These are phyloP conservation scores for Scolecobasidium constrictum DNA, from an alignment of 2,329 filamentous ascomycete genomes.

Conservation along the genomic window DNA sequence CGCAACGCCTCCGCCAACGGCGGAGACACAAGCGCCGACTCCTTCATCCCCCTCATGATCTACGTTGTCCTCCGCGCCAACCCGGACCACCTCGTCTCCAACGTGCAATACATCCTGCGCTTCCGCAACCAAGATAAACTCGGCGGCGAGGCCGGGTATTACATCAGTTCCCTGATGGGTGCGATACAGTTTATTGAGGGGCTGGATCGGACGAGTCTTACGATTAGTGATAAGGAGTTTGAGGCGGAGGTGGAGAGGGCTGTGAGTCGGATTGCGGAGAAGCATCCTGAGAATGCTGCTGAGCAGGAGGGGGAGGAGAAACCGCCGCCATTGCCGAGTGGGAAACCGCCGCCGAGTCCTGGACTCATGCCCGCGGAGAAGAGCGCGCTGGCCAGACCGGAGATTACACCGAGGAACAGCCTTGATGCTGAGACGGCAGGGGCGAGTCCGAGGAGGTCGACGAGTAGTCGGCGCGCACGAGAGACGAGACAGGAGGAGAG, in stretches of 20 bases:
- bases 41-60: constrained; percentile 89
- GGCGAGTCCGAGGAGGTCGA: constrained; percentile 46
- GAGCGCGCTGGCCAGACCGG: constrained; percentile 39
- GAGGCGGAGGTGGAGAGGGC: constrained; percentile 93
- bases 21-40: constrained; percentile 95
- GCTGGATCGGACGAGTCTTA: constrained; percentile 85
- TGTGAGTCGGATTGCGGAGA: constrained; percentile 90
- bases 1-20: constrained; percentile 83
- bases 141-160: constrained; percentile 95
- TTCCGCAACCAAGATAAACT: constrained; percentile 98
- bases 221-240: constrained; percentile 90
- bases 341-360: constrained; percentile 25
- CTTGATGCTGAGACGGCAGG: constrained; percentile 49
- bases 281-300: constrained; percentile 53
- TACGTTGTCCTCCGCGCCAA: constrained; percentile 93
- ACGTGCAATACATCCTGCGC: constrained; percentile 93
- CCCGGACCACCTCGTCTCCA: constrained; percentile 89
- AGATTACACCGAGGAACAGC: constrained; percentile 49
- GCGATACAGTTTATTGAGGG: constrained; percentile 96
- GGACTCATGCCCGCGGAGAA: constrained; percentile 32
- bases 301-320: constrained; percentile 10
- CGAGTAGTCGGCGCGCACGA: constrained; percentile 44
- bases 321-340: constrained; percentile 14
- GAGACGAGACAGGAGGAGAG: no score
- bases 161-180: constrained; percentile 91